These are phyloP conservation scores for Candida koratica DNA, from an alignment of 805 yeast genomes.

Conservation along the genomic window DNA sequence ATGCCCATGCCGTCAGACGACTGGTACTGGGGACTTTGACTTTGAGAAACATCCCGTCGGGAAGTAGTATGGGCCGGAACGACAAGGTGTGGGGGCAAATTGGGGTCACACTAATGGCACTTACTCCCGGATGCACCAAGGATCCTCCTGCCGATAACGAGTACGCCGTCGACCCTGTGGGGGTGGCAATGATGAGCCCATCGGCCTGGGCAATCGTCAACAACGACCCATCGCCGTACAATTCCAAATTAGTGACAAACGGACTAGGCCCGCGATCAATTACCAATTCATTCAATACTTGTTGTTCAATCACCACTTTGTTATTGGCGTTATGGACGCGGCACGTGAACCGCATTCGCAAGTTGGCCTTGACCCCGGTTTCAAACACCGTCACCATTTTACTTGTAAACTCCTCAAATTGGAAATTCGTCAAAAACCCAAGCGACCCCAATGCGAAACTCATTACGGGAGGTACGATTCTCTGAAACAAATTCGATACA, in stretches of 20 bases:
- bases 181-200: conserved; percentile 88
- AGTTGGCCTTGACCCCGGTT: conserved; percentile 67
- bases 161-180: conserved; percentile 96
- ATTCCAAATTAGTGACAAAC: conserved; percentile 80
- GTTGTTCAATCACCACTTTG: conserved; percentile 58
- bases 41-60: conserved; percentile 85
- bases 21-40: conserved; percentile 77
- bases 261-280: conserved; percentile 95
- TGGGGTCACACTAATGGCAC: conserved; percentile 90
- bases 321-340: conserved; percentile 55
- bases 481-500: conserved; percentile 40
- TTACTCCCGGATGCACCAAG: conserved; percentile 88
- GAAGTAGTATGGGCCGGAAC: conserved; percentile 85
- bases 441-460: conserved; percentile 42
- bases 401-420: conserved; percentile 66
- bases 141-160: conserved; percentile 95
- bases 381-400: conserved; percentile 56
- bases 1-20: conserved; percentile 92
- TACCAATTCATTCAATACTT: conserved; percentile 84
- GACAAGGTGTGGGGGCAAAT: conserved; percentile 95
- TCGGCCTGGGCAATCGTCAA: conserved; percentile 92
- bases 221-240: conserved; percentile 82
- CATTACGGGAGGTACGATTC: conserved; percentile 46
- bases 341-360: conserved; percentile 86
- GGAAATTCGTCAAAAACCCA: conserved; percentile 65